Evolutionary conservation across 1,284 basidiomycete genomes (phyloP).

Genomic region (Rhizopogon parksii): DNA sequence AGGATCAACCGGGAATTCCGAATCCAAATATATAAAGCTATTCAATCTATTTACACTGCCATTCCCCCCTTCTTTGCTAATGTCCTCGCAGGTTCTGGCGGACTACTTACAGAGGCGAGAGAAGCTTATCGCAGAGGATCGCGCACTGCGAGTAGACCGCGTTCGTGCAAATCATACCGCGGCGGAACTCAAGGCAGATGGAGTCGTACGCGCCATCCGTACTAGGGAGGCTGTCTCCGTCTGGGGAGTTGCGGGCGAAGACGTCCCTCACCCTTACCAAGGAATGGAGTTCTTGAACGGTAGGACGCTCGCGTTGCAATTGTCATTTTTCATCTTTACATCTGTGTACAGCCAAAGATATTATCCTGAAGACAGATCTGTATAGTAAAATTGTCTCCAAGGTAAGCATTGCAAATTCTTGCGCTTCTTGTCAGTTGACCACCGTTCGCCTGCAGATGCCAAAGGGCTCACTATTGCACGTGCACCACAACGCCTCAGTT

Average conservation of each 20-base stretch:
- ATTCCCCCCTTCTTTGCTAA: background rate
- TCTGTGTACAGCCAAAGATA: slow-evolving; percentile 37
- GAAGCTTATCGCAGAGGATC: slow-evolving; percentile 45
- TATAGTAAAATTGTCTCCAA: slow-evolving; percentile 48
- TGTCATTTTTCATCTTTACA: slow-evolving; percentile 2
- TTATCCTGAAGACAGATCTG: slow-evolving; percentile 48
- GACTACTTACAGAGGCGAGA: slow-evolving; percentile 38
- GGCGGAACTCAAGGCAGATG: slow-evolving; percentile 46
- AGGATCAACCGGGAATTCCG: too few relatives aligned
- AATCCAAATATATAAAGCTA: background rate
- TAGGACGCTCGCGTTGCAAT: slow-evolving; percentile 15
- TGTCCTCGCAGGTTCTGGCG: slow-evolving; percentile 15
- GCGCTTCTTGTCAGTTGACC: background rate
- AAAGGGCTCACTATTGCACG: slow-evolving; percentile 66
- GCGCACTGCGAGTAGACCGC: slow-evolving; percentile 36
- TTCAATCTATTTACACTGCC: background rate
- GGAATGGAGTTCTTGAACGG: slow-evolving; percentile 72
- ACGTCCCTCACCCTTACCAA: slow-evolving; percentile 53
- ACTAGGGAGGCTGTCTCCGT: slow-evolving; percentile 43
- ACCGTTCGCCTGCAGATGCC: slow-evolving; percentile 46
- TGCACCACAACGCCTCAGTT: slow-evolving; percentile 62
- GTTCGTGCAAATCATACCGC: slow-evolving; percentile 25
- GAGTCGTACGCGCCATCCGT: slow-evolving; percentile 46
- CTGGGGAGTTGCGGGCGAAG: slow-evolving; percentile 48
- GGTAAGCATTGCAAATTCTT: slow-evolving; percentile 24